Evolutionary conservation across 1,284 basidiomycete species (phyloP).

Genomic region (Marasmius tenuissimus): DNA sequence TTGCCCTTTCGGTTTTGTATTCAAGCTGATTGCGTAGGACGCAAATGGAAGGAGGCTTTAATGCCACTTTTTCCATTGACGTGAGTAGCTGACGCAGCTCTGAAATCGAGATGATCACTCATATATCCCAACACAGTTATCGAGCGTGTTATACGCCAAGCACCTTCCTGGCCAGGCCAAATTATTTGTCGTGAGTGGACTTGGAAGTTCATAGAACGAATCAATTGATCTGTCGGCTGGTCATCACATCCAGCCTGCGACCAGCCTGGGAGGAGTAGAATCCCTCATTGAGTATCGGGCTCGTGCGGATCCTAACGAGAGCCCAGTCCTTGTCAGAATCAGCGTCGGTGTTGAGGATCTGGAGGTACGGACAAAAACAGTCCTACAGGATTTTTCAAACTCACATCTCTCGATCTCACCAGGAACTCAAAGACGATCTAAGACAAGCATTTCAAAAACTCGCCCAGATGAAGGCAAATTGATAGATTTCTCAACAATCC

Average conservation of each 20-base stretch:
- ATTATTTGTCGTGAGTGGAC: constrained; percentile 67
- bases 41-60: constrained; percentile 85
- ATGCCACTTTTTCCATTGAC: constrained; percentile 76
- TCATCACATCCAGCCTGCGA: constrained; percentile 63
- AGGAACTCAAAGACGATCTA: constrained; percentile 69
- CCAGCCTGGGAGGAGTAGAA: constrained; percentile 91
- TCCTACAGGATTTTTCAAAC: not conserved
- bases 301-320: constrained; percentile 63
- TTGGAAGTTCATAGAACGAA: not conserved
- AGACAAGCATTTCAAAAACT: constrained; percentile 50
- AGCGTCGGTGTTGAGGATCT: constrained; percentile 83
- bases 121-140: constrained; percentile 36
- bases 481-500: constrained; percentile 20
- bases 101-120: constrained; percentile 4
- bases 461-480: constrained; percentile 35
- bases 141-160: constrained; percentile 49
- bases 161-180: constrained; percentile 63
- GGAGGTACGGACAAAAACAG: constrained; percentile 44
- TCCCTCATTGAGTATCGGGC: constrained; percentile 81
- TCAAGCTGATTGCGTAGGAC: constrained; percentile 23
- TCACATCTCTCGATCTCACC: constrained; percentile 3
- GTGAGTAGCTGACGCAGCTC: constrained; percentile 33
- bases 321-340: constrained; percentile 70
- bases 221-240: not conserved
- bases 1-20: not conserved